These are phyloP conservation scores for Thalassiosira mediterranea DNA, from an alignment of 352 stramenopile genomes.

Conservation along the genomic window DNA sequence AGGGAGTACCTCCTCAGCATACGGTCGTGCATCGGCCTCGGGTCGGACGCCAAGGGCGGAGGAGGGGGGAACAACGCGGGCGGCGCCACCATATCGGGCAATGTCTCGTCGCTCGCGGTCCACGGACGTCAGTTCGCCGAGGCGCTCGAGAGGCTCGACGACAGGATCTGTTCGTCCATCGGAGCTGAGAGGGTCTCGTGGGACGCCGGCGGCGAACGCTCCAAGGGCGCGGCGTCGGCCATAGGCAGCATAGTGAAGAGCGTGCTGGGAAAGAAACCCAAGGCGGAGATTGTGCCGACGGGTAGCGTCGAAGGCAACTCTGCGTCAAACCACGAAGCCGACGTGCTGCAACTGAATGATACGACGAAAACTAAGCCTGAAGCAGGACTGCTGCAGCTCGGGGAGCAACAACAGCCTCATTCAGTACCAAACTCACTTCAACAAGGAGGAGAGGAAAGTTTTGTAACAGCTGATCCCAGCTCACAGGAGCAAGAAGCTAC, in stretches of 20 bases:
- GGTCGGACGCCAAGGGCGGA: neutral
- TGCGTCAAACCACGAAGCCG: neutral
- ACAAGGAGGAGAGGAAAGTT: too few relatives aligned
- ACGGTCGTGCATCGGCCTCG: conserved; percentile 55
- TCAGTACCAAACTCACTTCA: too few relatives aligned
- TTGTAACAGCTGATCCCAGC: too few relatives aligned
- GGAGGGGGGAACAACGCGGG: conserved; percentile 3
- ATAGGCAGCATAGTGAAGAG: conserved; percentile 44
- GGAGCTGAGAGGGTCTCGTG: conserved; percentile 40
- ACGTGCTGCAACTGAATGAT: neutral
- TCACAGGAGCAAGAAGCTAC: too few relatives aligned
- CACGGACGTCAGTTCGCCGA: conserved; percentile 51
- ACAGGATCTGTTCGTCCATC: conserved; percentile 52
- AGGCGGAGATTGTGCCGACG: neutral
- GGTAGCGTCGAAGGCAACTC: neutral
- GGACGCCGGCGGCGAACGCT: conserved; percentile 16
- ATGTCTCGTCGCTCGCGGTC: conserved; percentile 5
- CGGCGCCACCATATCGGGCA: conserved; percentile 17
- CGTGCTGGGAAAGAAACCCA: conserved; percentile 11
- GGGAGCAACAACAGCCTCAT: too few relatives aligned
- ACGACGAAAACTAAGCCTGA: too few relatives aligned
- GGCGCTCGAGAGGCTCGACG: conserved; percentile 59
- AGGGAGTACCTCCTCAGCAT: conserved; percentile 68
- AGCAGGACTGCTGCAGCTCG: too few relatives aligned
- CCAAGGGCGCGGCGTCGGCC: conserved; percentile 19